Conservation (phyloP, 257 asterid genomes). For the Solanum medicagineum region DNA sequence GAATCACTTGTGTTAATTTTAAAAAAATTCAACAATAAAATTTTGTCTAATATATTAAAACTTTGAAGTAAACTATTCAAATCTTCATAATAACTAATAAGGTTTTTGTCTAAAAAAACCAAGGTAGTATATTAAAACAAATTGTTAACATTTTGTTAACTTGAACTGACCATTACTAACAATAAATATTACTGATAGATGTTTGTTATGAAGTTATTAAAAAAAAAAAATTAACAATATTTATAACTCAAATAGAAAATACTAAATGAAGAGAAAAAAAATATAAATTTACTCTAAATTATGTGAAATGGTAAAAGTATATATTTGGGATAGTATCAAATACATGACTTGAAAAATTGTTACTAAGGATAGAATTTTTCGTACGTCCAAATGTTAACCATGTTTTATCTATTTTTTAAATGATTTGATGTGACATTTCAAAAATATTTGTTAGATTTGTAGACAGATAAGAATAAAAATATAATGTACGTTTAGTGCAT, state of each 20-base stretch:
- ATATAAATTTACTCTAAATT: neutral
- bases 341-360: neutral
- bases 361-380: neutral
- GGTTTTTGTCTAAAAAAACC: neutral
- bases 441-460: neutral
- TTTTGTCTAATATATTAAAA: neutral
- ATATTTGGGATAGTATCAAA: neutral
- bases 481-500: too few relatives aligned
- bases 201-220: neutral
- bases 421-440: neutral
- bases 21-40: neutral
- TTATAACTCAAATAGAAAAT: neutral
- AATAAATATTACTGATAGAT: neutral
- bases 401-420: neutral
- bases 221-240: neutral
- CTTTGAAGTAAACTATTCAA: neutral
- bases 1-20: neutral
- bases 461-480: neutral
- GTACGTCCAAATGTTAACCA: too few relatives aligned
- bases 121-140: neutral
- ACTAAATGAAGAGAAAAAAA: neutral
- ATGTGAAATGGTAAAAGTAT: neutral
- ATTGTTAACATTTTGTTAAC: neutral
- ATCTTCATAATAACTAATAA: neutral
- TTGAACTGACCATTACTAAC: neutral